These are phyloP conservation scores for Didymella lethalis DNA, from an alignment of 2,329 filamentous ascomycete species.

Conservation along the genomic window DNA sequence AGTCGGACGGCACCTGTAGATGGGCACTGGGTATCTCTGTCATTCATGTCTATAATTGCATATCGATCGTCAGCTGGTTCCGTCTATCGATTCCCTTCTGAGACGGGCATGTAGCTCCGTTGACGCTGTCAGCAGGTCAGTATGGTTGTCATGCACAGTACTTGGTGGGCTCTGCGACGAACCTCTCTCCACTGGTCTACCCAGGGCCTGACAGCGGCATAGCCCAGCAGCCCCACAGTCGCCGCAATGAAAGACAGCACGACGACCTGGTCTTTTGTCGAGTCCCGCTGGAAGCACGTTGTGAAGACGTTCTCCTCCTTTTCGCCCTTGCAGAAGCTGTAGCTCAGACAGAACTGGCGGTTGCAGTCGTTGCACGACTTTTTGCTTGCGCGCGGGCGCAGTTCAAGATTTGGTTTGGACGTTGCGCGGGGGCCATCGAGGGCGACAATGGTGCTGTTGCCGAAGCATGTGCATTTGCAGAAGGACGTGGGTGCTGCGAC, in stretches of 20 bases:
- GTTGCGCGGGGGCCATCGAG: conserved; percentile 58
- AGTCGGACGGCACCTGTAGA: conserved; percentile 36
- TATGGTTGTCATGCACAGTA: too few species aligned
- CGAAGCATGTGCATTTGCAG: conserved; percentile 76
- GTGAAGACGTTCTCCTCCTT: conserved; percentile 71
- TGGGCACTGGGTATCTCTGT: conserved; percentile 38
- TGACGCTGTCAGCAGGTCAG: conserved; percentile 32
- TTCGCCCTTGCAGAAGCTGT: conserved; percentile 67
- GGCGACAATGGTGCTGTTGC: conserved; percentile 72
- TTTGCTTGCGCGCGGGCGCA: conserved; percentile 44
- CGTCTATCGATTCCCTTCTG: conserved; percentile 42
- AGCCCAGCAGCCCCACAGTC: conserved; percentile 66
- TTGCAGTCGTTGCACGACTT: conserved; percentile 72
- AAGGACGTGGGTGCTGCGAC: conserved; percentile 65
- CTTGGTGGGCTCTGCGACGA: conserved; percentile 27
- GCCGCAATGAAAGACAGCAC: conserved; percentile 72
- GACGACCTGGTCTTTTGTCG: conserved; percentile 71
- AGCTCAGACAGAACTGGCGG: conserved; percentile 70
- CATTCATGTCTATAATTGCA: conserved; percentile 39
- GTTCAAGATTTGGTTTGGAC: conserved; percentile 35
- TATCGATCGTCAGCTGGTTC: conserved; percentile 8
- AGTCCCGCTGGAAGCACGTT: conserved; percentile 73
- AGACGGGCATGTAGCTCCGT: conserved; percentile 61
- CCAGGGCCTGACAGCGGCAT: conserved; percentile 68
- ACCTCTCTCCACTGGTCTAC: conserved; percentile 64